A percentile compares a stretch with the other conserved stretches of the same genome.
phyloP scores from a whole-genome alignment of 768 basidiomycete genomes.

The Tephrocybe sp. region DNA sequence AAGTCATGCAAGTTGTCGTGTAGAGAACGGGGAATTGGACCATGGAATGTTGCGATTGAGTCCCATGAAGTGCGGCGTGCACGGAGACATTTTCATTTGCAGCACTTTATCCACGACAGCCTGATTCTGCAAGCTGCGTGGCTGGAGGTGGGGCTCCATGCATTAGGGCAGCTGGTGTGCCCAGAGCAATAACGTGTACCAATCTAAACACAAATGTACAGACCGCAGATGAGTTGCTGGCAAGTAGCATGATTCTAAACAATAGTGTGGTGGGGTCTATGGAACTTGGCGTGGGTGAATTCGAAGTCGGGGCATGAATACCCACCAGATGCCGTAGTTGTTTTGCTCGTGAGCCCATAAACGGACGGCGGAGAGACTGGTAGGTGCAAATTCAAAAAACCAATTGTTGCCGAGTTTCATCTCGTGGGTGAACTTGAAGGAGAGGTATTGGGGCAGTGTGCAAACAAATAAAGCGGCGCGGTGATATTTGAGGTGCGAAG shows the following conservation, averaged over 20 bases:
- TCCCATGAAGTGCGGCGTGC: not conserved
- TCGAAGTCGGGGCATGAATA: no score
- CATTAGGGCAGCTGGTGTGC: not conserved
- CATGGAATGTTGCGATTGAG: not conserved
- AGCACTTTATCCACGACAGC: not conserved
- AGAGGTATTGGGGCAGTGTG: not conserved
- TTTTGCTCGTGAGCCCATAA: no score
- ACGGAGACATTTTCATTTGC: not conserved
- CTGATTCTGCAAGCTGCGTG: not conserved
- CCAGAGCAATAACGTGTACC: not conserved
- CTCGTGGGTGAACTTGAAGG: not conserved
- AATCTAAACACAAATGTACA: not conserved
- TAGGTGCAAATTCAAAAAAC: no score
- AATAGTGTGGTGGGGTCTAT: not conserved
- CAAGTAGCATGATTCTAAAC: not conserved
- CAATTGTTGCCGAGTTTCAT: conserved; percentile 7
- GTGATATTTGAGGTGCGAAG: not conserved
- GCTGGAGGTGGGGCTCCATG: not conserved
- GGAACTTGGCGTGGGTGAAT: not conserved
- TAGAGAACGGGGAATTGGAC: not conserved
- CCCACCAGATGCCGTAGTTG: no score
- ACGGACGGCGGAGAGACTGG: no score
- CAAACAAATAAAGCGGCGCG: not conserved
- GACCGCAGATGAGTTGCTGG: no score
- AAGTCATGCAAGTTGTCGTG: not conserved